Conservation (phyloP, 805 yeast genomes). For the Trichomonascus vanleenenianus region DNA sequence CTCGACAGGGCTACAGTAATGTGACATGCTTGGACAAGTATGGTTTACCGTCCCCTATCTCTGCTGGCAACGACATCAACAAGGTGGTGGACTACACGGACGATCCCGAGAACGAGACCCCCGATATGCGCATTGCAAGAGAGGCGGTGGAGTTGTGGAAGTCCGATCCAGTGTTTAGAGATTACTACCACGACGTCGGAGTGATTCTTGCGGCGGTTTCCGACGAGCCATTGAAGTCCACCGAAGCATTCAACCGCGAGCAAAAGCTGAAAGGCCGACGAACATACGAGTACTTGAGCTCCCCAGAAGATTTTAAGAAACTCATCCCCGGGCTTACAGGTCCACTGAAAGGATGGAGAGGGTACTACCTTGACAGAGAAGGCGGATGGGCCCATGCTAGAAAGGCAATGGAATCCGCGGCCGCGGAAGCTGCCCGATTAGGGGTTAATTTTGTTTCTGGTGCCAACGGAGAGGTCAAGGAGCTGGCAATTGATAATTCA, state of each 20-base stretch:
- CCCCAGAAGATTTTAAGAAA: constrained; percentile 21
- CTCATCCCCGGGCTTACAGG: constrained; percentile 11
- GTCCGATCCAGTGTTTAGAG: constrained; percentile 9
- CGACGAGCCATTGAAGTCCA: neutral
- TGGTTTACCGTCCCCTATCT: constrained; percentile 7
- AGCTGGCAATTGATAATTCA: constrained; percentile 7
- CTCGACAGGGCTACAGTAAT: neutral
- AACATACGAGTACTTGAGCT: constrained; percentile 5
- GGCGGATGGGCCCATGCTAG: constrained; percentile 36
- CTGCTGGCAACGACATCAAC: constrained; percentile 41
- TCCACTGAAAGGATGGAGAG: neutral
- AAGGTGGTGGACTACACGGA: constrained; percentile 39
- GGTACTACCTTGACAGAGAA: constrained; percentile 8
- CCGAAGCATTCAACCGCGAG: neutral
- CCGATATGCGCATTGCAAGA: constrained; percentile 24
- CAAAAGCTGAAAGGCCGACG: neutral
- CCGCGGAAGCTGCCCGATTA: constrained; percentile 23
- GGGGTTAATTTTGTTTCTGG: constrained; percentile 31
- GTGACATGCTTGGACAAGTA: constrained; percentile 5
- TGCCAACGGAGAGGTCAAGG: constrained; percentile 8
- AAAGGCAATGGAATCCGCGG: constrained; percentile 26
- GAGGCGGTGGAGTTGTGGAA: constrained; percentile 39
- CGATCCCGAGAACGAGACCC: constrained; percentile 35
- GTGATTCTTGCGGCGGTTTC: neutral
- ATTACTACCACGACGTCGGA: constrained; percentile 5